Percentiles rank a stretch among this genome's conserved stretches.
Evolutionary conservation across 2,329 filamentous ascomycete genomes (phyloP).

Genomic region (Calonectria fujianensis): DNA sequence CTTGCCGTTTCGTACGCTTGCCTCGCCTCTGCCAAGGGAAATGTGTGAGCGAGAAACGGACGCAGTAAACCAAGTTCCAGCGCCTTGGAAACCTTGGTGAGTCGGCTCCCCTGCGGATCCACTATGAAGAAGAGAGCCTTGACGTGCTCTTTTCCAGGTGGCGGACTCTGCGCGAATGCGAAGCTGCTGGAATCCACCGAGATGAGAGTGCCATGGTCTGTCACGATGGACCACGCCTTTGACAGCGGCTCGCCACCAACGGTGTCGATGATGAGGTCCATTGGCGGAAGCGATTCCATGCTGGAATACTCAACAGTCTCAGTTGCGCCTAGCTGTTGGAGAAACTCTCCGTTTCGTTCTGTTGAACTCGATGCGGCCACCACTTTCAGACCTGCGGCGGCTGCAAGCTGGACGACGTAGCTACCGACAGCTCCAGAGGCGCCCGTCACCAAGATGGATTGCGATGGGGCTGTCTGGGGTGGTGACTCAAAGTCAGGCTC

Average conservation of each 20-base stretch:
- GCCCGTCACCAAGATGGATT: slow-evolving; percentile 58
- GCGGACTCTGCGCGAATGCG: slow-evolving; percentile 12
- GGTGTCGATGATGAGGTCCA: slow-evolving; percentile 58
- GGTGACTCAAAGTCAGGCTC: slow-evolving; percentile 26
- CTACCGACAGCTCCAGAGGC: slow-evolving; percentile 61
- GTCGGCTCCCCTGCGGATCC: slow-evolving; percentile 10
- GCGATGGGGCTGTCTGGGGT: slow-evolving; percentile 22
- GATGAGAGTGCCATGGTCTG: slow-evolving; percentile 49
- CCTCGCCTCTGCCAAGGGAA: slow-evolving; percentile 28
- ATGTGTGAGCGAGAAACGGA: slow-evolving; percentile 38
- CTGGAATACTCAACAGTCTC: slow-evolving; percentile 49
- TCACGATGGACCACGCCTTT: slow-evolving; percentile 55
- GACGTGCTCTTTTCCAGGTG: slow-evolving; percentile 18
- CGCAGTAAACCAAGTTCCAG: slow-evolving; percentile 28
- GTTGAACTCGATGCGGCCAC: slow-evolving; percentile 57
- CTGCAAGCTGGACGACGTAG: slow-evolving; percentile 60
- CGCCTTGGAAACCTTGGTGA: slow-evolving; percentile 13
- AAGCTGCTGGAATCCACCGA: slow-evolving; percentile 43
- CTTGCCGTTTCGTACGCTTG: slow-evolving; percentile 28
- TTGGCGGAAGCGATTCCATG: slow-evolving; percentile 25
- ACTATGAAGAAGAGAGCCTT: slow-evolving; percentile 36
- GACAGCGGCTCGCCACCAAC: slow-evolving; percentile 55
- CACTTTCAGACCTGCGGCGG: slow-evolving; percentile 54
- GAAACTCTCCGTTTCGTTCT: slow-evolving; percentile 36
- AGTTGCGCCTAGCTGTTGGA: slow-evolving; percentile 51